Percentiles rank a stretch among this genome's conserved stretches.
phyloP scores from a whole-genome alignment of 139 green algal genomes.

The Chlamydomonas sp. region DNA sequence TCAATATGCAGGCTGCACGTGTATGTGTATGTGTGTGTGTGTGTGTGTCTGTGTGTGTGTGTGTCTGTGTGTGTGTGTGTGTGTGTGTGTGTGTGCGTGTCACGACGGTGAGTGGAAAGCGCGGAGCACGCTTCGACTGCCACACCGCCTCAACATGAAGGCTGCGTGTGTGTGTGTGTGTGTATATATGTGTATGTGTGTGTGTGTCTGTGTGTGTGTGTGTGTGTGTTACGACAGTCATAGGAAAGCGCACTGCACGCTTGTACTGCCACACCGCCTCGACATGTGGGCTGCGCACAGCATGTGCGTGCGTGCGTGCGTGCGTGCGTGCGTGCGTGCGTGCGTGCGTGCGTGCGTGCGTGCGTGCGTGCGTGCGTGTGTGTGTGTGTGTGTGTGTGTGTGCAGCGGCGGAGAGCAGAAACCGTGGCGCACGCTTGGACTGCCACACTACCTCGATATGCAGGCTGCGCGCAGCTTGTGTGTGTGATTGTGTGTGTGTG shows the following conservation, averaged over 20 bases:
- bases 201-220: no score
- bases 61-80: no score
- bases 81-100: constrained; percentile 8
- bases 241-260: constrained; percentile 6
- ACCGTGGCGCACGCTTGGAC: not conserved
- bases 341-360: no score
- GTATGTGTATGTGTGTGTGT: not conserved
- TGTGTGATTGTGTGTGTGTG: not conserved
- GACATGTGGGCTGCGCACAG: constrained; percentile 21
- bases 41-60: no score
- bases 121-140: constrained; percentile 5
- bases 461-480: constrained; percentile 19
- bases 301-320: not conserved
- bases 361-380: no score
- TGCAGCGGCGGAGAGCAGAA: constrained; percentile 29
- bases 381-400: not conserved
- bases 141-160: constrained; percentile 22
- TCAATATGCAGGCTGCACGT: constrained; percentile 28
- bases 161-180: constrained; percentile 11
- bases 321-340: not conserved
- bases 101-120: constrained; percentile 28
- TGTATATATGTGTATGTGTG: not conserved
- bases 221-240: constrained; percentile 36
- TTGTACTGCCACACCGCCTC: constrained; percentile 18
- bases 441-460: constrained; percentile 23